Evolutionary conservation across 371 early-diverging fungal genomes (phyloP), one percentile per base, ranked within the genome.

Genomic region (Apophysomyces variabilis): DNA sequence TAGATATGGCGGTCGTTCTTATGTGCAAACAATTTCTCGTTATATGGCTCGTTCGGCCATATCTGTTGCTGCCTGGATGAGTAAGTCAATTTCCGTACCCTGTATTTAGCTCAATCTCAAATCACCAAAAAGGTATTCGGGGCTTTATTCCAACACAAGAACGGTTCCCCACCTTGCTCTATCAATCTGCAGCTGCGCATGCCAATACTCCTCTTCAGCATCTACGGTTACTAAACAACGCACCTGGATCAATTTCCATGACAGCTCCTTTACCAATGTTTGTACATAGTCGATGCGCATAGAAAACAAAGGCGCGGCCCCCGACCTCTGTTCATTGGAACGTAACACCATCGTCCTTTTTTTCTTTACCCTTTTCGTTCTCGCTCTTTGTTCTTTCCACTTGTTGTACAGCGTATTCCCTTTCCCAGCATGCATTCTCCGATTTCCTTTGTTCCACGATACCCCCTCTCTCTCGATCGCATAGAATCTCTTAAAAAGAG

Each of bases 51-150:
- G 67, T 39, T 71, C 72, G 26, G 66, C 62, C 7, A 46, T 66
- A 21, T 71, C 71, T 35, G 67, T 67, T 5, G 72, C 67, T 36
- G 67, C 72, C n/a, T 71, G 64, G 62, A 63, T 71, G 60, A 65
- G 72, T 71, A 71, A 61, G 69, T 64, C 38, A 57, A 56, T 43
- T 43, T 9, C 18, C 16, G n/a, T 21, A 50, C 9, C 21, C 21
- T 47, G 18, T 18, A 18, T 50, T 50, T 18, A 21, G n/a, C 21
- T 50, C 13, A 47, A 47, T 50, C n/a, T 11, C 21, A 50, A 50
- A 50, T 9, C 9, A 59, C 8, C 37, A 41, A 62, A 41, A 45
- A 71, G 67, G 71, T 41, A 35, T 63, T 56, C 64, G 61, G 57
- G 62, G 65, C 16, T 38, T 71, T 38, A 37, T 68, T n/a, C 21